Evolutionary conservation across 441 rosid genomes (phyloP).

Genomic region (Biscutella laevigata): DNA sequence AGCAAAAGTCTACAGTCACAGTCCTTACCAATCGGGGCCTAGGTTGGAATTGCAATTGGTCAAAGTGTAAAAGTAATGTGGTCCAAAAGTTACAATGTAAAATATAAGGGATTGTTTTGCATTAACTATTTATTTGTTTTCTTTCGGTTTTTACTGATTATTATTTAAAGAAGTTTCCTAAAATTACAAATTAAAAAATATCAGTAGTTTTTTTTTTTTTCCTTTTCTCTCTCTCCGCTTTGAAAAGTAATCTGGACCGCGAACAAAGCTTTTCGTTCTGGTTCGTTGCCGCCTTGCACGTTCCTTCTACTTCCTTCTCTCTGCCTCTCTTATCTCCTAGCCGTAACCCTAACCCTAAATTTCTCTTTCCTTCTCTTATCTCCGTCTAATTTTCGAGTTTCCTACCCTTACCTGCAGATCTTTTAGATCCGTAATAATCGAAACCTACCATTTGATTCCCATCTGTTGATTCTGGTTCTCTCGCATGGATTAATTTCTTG

Average conservation of each 20-base stretch:
- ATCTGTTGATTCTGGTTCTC: slow-evolving; percentile 9
- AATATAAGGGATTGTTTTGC: neutral
- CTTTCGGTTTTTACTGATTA: neutral
- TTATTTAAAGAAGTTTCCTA: neutral
- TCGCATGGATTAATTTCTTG: neutral
- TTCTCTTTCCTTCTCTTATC: neutral
- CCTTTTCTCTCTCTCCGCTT: slow-evolving; percentile 13
- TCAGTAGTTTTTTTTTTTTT: slow-evolving; percentile 8
- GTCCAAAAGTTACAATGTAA: neutral
- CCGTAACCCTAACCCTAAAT: slow-evolving; percentile 50
- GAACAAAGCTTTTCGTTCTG: slow-evolving; percentile 38
- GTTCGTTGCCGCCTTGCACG: slow-evolving; percentile 65
- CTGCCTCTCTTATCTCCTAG: slow-evolving; percentile 13
- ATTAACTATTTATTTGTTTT: neutral
- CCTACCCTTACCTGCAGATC: slow-evolving; percentile 7
- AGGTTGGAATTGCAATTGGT: neutral
- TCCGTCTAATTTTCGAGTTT: neutral
- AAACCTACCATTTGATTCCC: slow-evolving; percentile 6
- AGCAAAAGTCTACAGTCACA: too few species aligned
- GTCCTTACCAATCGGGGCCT: too few species aligned
- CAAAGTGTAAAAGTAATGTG: neutral
- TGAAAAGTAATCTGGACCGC: slow-evolving; percentile 65
- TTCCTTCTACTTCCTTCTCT: slow-evolving; percentile 42
- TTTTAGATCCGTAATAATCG: slow-evolving; percentile 31
- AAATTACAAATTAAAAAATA: neutral